These are phyloP conservation scores for Hypericum perforatum DNA, from an alignment of 345 rosid genomes.

Conservation along the genomic window DNA sequence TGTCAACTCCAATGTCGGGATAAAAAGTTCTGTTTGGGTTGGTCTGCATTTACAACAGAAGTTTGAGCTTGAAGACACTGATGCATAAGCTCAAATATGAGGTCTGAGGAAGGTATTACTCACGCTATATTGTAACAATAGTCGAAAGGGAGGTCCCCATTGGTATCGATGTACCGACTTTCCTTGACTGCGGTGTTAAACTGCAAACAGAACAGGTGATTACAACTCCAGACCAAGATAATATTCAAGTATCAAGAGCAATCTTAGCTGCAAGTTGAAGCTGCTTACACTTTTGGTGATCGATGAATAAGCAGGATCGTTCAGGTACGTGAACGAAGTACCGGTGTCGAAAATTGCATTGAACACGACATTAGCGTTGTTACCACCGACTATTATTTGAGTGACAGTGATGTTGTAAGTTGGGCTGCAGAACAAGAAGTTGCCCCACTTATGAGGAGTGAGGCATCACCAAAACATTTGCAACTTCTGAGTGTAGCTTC, in stretches of 20 bases:
- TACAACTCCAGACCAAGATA: too few species aligned
- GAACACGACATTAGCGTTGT: constrained; percentile 39
- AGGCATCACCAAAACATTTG: not conserved
- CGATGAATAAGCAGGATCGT: constrained; percentile 56
- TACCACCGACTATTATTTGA: constrained; percentile 51
- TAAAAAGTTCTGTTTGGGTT: not conserved
- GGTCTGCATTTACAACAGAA: constrained; percentile 10
- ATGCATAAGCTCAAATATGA: not conserved
- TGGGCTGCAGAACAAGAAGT: constrained; percentile 38
- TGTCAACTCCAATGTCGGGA: constrained; percentile 47
- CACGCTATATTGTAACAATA: constrained; percentile 75
- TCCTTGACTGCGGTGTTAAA: constrained; percentile 47
- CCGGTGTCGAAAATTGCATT: constrained; percentile 86
- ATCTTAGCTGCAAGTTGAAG: not conserved
- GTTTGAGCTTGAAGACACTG: not conserved
- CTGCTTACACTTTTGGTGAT: constrained; percentile 55
- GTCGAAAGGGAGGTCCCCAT: constrained; percentile 51
- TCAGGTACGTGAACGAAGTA: constrained; percentile 85
- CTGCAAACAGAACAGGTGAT: constrained; percentile 34
- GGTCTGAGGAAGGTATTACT: constrained; percentile 4
- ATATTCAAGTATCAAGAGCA: too few species aligned
- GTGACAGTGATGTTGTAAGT: constrained; percentile 71
- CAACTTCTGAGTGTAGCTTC: not conserved
- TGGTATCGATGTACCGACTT: constrained; percentile 26
- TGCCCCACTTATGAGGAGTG: too few species aligned